Conservation (phyloP, 2,329 filamentous ascomycete species). For the Botrytis sinoallii region DNA sequence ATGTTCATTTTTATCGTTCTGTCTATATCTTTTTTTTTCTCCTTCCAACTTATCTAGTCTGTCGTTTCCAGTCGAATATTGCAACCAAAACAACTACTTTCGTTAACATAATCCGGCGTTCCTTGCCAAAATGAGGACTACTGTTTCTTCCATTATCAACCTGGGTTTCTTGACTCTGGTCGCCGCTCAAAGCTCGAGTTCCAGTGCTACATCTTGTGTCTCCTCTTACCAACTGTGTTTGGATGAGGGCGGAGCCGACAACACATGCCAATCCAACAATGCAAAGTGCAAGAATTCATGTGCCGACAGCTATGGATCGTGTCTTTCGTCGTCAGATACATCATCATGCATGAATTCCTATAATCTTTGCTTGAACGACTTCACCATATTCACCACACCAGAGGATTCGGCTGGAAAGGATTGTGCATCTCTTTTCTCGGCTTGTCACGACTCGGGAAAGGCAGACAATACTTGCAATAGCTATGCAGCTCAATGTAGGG, state of each 20-base stretch:
- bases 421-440: slow-evolving; percentile 22
- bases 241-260: slow-evolving; percentile 21
- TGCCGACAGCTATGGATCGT: not conserved
- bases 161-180: slow-evolving; percentile 1
- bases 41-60: not conserved
- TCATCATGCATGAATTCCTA: not conserved
- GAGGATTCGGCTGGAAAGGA: slow-evolving; percentile 21
- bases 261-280: slow-evolving; percentile 20
- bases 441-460: slow-evolving; percentile 18
- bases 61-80: not conserved
- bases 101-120: not conserved
- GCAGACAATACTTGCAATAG: slow-evolving; percentile 23
- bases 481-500: slow-evolving; percentile 20
- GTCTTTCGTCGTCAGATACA: not conserved
- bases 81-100: not conserved
- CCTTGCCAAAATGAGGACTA: not conserved
- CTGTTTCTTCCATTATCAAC: not conserved
- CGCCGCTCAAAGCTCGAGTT: slow-evolving; percentile 7
- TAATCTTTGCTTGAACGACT: slow-evolving; percentile 18
- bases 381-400: slow-evolving; percentile 19
- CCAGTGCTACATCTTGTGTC: slow-evolving; percentile 13
- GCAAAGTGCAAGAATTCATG: slow-evolving; percentile 22
- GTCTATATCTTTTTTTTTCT: not conserved
- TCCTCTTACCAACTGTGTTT: slow-evolving; percentile 18
- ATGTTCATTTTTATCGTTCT: not conserved